Percentiles rank a stretch among this genome's conserved stretches.
Evolutionary conservation across 2,329 filamentous ascomycete species (phyloP).

Genomic region (Fusarium irregulare): DNA sequence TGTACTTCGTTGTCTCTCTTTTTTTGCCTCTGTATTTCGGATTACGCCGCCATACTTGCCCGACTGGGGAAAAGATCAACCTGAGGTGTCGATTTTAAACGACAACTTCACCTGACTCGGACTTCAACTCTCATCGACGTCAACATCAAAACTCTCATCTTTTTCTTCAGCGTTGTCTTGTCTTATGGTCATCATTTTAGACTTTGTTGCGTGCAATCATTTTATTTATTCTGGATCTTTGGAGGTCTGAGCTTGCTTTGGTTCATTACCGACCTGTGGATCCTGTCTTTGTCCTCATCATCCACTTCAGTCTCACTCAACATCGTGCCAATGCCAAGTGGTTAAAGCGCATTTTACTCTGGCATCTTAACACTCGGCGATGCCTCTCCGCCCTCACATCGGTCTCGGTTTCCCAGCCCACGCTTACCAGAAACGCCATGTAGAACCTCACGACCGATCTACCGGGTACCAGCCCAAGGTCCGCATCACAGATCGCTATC

Average conservation of each 20-base stretch:
- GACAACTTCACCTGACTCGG: slow-evolving; percentile 22
- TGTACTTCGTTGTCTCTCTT: not conserved
- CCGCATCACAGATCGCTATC: slow-evolving; percentile 90
- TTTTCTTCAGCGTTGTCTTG: slow-evolving; percentile 15
- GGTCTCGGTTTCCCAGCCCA: slow-evolving; percentile 44
- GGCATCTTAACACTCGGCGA: slow-evolving; percentile 31
- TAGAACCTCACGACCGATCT: slow-evolving; percentile 66
- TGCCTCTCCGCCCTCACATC: slow-evolving; percentile 52
- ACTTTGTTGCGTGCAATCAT: not conserved
- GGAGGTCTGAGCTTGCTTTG: slow-evolving; percentile 14
- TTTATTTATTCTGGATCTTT: not conserved
- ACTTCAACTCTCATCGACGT: not conserved
- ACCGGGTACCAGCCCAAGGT: slow-evolving; percentile 79
- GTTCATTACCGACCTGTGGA: slow-evolving; percentile 11
- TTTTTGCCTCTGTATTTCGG: slow-evolving; percentile 3
- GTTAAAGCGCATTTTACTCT: slow-evolving; percentile 7
- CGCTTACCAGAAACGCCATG: slow-evolving; percentile 49
- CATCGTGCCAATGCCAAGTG: slow-evolving; percentile 39
- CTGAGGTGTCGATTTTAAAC: slow-evolving; percentile 37
- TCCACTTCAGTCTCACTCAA: slow-evolving; percentile 7
- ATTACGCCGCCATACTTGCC: slow-evolving; percentile 22
- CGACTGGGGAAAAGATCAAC: slow-evolving; percentile 25
- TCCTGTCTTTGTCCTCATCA: slow-evolving; percentile 1
- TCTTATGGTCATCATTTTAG: slow-evolving; percentile 7
- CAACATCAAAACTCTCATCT: slow-evolving; percentile 6